Evolutionary conservation across 345 rosid species (phyloP).

Genomic region (Citrus sp.): DNA sequence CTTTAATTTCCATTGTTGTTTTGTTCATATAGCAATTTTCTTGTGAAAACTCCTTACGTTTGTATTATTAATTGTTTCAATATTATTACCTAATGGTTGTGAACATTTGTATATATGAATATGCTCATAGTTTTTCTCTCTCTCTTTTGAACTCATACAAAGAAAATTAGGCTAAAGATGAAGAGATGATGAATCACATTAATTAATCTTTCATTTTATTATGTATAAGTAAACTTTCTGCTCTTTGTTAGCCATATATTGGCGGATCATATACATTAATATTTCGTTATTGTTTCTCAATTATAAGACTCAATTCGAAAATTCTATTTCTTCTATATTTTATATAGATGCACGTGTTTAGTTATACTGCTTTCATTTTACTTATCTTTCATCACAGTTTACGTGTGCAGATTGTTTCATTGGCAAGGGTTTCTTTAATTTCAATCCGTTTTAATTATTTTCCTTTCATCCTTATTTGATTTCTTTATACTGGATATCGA

Average conservation of each 20-base stretch:
- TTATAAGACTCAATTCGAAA: neutral
- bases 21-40: neutral
- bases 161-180: neutral
- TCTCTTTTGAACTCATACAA: neutral
- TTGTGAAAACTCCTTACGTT: neutral
- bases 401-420: neutral
- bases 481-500: neutral
- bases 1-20: neutral
- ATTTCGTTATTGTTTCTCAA: neutral
- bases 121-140: rapidly evolving
- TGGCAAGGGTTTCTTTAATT: neutral
- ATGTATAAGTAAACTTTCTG: too few relatives aligned
- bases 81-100: neutral
- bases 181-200: too few relatives aligned
- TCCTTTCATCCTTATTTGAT: neutral
- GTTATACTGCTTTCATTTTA: neutral
- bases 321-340: neutral
- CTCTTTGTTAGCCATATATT: neutral
- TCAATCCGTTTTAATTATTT: neutral
- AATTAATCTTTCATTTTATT: too few relatives aligned
- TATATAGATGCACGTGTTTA: too few relatives aligned
- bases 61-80: neutral
- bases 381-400: neutral
- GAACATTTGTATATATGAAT: neutral
- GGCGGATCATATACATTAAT: neutral